Evolutionary conservation across 2,329 filamentous ascomycete species (phyloP).

Genomic region (Didymella arachidicola): DNA sequence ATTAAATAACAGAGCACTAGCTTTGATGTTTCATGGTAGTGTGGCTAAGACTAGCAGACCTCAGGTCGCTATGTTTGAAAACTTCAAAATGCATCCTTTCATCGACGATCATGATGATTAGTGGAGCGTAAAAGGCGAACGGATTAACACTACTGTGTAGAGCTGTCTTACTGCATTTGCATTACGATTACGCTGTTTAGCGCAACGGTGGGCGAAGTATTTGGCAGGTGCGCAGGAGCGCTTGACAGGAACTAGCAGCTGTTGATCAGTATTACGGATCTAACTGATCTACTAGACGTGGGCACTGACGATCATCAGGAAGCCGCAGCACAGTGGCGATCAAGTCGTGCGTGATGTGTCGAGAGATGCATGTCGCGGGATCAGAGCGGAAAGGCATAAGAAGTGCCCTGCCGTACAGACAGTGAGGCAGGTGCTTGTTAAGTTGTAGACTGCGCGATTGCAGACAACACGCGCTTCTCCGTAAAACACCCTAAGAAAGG

Average conservation of each 20-base stretch:
- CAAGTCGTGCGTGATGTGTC: background rate
- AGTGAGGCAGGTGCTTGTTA: background rate
- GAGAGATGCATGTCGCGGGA: background rate
- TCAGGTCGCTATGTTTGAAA: slow-evolving; percentile 9
- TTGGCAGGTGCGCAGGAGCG: background rate
- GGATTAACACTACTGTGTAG: background rate
- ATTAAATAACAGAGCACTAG: slow-evolving; percentile 7
- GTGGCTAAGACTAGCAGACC: slow-evolving; percentile 13
- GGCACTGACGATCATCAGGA: background rate
- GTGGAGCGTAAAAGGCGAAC: slow-evolving; percentile 5
- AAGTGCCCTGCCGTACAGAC: background rate
- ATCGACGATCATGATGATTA: slow-evolving; percentile 8
- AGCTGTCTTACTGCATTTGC: background rate
- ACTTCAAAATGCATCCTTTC: background rate
- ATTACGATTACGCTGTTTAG: background rate
- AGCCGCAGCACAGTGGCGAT: background rate
- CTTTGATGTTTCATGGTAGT: slow-evolving; percentile 6
- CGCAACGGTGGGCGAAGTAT: background rate
- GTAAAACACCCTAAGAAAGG: background rate
- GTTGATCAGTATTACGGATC: slow-evolving; percentile 7
- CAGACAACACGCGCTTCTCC: background rate
- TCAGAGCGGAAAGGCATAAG: background rate
- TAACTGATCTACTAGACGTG: background rate
- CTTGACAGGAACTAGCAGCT: background rate
- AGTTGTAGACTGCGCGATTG: background rate